Conservation (phyloP, 176 grass and related monocot species). For the Aegilops bicornis region DNA sequence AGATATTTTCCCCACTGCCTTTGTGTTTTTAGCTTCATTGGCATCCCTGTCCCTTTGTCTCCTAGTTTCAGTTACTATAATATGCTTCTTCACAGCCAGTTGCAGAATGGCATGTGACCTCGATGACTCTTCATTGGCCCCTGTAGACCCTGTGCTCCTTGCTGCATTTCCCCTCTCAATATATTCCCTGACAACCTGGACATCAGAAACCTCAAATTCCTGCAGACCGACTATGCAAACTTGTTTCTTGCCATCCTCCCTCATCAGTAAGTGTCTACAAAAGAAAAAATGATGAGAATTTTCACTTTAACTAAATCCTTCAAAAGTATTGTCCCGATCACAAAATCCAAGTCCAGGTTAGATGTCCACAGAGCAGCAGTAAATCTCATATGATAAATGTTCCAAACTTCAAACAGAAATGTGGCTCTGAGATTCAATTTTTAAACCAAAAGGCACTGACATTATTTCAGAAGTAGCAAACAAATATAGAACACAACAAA, state of each 20-base stretch:
- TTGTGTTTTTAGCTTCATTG: conserved; percentile 79
- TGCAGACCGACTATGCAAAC: conserved; percentile 97
- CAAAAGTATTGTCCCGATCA: neutral
- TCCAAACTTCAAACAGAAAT: conserved; percentile 16
- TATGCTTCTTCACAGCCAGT: conserved; percentile 90
- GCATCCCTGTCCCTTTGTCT: conserved; percentile 76
- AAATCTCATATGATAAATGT: neutral
- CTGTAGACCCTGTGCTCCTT: conserved; percentile 91
- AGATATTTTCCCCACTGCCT: conserved; percentile 88
- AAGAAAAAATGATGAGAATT: conserved; percentile 16
- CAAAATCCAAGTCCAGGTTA: neutral
- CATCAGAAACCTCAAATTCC: conserved; percentile 97
- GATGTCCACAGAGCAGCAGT: neutral
- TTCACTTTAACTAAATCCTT: neutral
- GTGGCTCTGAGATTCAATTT: neutral
- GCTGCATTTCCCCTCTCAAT: conserved; percentile 95
- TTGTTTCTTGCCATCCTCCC: conserved; percentile 97
- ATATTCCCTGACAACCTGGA: conserved; percentile 95
- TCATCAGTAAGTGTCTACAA: conserved; percentile 86
- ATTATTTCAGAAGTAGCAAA: conserved; percentile 6
- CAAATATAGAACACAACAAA: neutral
- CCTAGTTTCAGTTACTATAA: conserved; percentile 57
- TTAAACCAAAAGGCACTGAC: neutral
- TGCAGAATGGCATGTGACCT: conserved; percentile 98
- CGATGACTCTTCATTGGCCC: conserved; percentile 98